Base-by-base conservation (phyloP, 2,329 filamentous ascomycete species). In the Penicillium sp. region DNA sequence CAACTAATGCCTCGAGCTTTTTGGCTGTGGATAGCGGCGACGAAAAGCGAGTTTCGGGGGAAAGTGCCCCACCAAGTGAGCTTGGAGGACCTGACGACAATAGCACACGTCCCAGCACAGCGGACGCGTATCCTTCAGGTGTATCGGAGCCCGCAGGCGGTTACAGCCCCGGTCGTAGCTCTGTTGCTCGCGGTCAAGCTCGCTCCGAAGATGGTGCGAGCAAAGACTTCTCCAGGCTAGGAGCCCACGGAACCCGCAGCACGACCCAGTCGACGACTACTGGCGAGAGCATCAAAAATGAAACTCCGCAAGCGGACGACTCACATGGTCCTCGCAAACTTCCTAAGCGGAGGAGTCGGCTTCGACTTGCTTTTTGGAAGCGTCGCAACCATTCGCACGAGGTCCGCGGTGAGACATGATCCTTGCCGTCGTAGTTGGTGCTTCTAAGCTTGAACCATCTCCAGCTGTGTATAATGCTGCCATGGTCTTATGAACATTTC, bases 1-100 rank as follows among this genome's bases (percentile, higher is more conserved):
- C 66, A 10, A 73, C 71, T n/a, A 72, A 73, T 50, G 70, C 70
- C 17, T 71, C 71, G 31, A 73, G 71, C 50, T 66, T 72, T 26
- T 58, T 72, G 29, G 70, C 68, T 13, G 64, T 66, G 26, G 69
- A 72, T 40, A 71, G 69, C 42, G 59, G 65, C 21, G 70, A 72
- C 32, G 70, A 72, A 41, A 68, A 67, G 42, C 62, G 61, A 2
- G 45, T 56, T 31, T 53, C 57, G 21, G 59, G 61, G 19, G 63
- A 64, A 40, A 61, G 61, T 49, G 57, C 63, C 13, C 55, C 54
- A 19, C 58, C 60, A 42, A 65, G 64, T 43, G 64, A 66, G 12
- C 57, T 61, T 24, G 61, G 61, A n/a, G 60, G 57, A 38, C 61
- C 60, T 37, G 62, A 65, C 29, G 57, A 60, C 19, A 56, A 29